A percentile compares a stretch with the other conserved stretches of the same genome.
Evolutionary conservation across 495 filamentous ascomycete genomes (phyloP).

Genomic region (Coniosporium apollinis): DNA sequence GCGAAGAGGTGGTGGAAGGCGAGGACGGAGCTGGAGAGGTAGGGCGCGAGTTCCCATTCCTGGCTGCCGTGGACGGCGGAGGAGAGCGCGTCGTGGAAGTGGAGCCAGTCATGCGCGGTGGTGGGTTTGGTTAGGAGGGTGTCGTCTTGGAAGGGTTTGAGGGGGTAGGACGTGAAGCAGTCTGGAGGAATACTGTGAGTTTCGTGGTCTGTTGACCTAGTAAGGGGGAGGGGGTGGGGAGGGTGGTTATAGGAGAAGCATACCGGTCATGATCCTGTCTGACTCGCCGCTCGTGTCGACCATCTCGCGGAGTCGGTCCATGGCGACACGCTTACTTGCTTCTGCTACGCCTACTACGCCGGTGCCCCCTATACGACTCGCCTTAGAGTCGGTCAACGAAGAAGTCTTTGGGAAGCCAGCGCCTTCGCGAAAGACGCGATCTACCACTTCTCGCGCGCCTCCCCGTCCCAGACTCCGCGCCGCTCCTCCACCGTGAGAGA

Average conservation of each 20-base stretch:
- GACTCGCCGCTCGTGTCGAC: slow-evolving; percentile 77
- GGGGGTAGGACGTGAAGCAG: slow-evolving; percentile 70
- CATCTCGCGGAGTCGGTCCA: slow-evolving; percentile 70
- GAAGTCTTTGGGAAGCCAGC: slow-evolving; percentile 57
- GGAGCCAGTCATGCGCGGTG: slow-evolving; percentile 78
- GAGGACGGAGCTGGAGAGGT: slow-evolving; percentile 68
- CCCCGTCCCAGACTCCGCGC: slow-evolving; percentile 65
- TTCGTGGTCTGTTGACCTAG: background rate
- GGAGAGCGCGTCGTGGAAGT: slow-evolving; percentile 78
- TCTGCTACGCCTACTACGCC: slow-evolving; percentile 48
- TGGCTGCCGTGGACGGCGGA: slow-evolving; percentile 55
- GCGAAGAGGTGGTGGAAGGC: slow-evolving; percentile 91
- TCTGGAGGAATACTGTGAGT: no score
- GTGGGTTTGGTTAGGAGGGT: slow-evolving; percentile 76
- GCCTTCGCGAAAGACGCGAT: slow-evolving; percentile 71
- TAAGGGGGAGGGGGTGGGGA: background rate
- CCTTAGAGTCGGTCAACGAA: background rate
- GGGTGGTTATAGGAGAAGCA: background rate
- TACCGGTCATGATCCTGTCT: slow-evolving; percentile 63
- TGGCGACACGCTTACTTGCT: slow-evolving; percentile 55
- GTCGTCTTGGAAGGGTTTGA: slow-evolving; percentile 82
- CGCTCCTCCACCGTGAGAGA: slow-evolving; percentile 57
- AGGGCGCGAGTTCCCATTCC: slow-evolving; percentile 76
- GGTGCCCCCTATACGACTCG: slow-evolving; percentile 16
- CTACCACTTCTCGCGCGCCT: slow-evolving; percentile 64